These are phyloP conservation scores for Yamadazyma triangularis DNA, from an alignment of 1,139 yeast genomes.

Conservation along the genomic window DNA sequence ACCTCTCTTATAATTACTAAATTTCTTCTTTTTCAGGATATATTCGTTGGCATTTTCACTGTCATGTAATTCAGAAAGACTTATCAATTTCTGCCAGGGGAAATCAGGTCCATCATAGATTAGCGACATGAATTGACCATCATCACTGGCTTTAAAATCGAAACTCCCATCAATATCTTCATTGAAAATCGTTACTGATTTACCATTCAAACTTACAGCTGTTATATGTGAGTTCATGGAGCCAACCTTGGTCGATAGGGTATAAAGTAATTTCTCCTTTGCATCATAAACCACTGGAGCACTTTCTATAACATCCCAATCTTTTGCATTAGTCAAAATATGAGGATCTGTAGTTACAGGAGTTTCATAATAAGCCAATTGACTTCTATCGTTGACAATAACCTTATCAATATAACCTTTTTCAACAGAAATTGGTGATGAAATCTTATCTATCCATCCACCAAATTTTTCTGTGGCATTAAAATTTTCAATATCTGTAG, in stretches of 20 bases:
- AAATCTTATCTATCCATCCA: constrained; percentile 54
- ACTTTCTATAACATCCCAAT: constrained; percentile 65
- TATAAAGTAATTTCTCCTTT: constrained; percentile 52
- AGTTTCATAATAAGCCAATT: constrained; percentile 62
- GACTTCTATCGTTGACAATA: constrained; percentile 58
- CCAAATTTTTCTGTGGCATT: constrained; percentile 37
- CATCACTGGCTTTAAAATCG: constrained; percentile 43
- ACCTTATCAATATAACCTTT: constrained; percentile 73
- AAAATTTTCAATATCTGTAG: constrained; percentile 12
- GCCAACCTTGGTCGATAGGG: constrained; percentile 49
- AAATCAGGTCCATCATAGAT: constrained; percentile 59
- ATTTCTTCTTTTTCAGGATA: neutral
- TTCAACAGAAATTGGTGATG: constrained; percentile 31
- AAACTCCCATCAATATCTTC: constrained; percentile 24
- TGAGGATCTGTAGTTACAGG: constrained; percentile 32
- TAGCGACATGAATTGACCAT: constrained; percentile 52
- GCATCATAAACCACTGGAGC: constrained; percentile 54
- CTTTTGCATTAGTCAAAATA: constrained; percentile 49
- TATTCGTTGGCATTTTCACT: constrained; percentile 8
- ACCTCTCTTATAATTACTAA: constrained; percentile 1
- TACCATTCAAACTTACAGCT: constrained; percentile 18
- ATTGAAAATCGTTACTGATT: constrained; percentile 17
- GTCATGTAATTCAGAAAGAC: constrained; percentile 31
- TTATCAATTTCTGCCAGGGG: constrained; percentile 63
- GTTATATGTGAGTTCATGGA: constrained; percentile 28